Evolutionary conservation across 108 stramenopile genomes (phyloP), one percentile per base, ranked within the genome.

Genomic region (Cyclotella distinguenda): DNA sequence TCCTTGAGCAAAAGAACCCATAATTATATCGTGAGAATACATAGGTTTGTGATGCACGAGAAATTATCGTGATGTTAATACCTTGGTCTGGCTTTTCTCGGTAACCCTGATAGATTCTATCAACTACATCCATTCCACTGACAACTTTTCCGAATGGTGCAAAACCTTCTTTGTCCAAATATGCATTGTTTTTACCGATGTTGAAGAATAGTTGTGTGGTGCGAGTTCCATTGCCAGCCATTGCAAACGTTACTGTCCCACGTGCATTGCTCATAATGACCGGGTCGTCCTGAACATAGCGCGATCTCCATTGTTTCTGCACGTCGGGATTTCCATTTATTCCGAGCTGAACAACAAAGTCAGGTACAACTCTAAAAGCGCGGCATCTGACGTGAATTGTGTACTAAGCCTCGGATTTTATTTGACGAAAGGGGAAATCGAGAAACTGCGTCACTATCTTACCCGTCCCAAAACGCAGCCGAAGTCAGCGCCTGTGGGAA

Each of bases 161-260:
- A 56, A 77, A 81, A 19, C 72, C 76, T 44, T 68, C 44, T 0
- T 26, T 42, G 47, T 81, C 80, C 13, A 81, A 45, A 49, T 54
- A 48, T 33, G 42, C 25, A 59, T 80, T 80, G 46, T 72, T 59
- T 36, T 59, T 47, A 15, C 60, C 43, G 22, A 55, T 50, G 38
- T 81, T 91, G 67, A 88, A 65, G 45, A 91, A 91, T 33, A 88
- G 70, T 63, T 90, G 89, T 5, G 55, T 76, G 2, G 82, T 82
- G 18, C 84, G 69, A 16, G 74, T 81, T 46, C 82, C 64, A 19
- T 49, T 46, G 4, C 84, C 84, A 9, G 77, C 50, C 18, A 66
- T 82, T 18, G 84, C 82, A 66, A 78, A 85, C 15, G 64, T 62
- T 8, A 83, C 18, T 19, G 75, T 79, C 33, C 80, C 80, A 6